Conservation (phyloP, 805 yeast species). For the Kodamaea laetipori region DNA sequence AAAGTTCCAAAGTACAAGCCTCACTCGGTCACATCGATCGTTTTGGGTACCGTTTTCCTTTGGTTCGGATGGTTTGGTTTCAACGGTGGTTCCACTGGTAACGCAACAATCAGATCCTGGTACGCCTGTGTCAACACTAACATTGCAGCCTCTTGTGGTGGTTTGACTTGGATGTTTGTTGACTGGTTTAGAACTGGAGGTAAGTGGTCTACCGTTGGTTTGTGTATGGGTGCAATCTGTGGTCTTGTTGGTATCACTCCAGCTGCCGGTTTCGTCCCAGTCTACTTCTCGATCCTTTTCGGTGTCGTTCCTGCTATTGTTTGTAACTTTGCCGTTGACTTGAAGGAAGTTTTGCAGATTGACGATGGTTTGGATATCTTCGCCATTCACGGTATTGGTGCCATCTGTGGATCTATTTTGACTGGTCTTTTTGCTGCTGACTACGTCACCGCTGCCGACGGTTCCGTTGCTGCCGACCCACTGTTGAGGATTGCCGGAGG, state of each 20-base stretch:
- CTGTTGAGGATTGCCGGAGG: conserved; percentile 64
- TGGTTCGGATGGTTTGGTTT: conserved; percentile 99
- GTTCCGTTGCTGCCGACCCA: conserved; percentile 44
- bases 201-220: conserved; percentile 91
- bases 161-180: conserved; percentile 89
- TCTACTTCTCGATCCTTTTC: conserved; percentile 82
- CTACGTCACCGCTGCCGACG: conserved; percentile 84
- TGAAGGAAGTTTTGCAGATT: conserved; percentile 68
- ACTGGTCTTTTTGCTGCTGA: conserved; percentile 94
- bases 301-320: conserved; percentile 76
- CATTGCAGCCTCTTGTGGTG: conserved; percentile 91
- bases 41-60: conserved; percentile 87
- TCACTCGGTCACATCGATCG: conserved; percentile 87
- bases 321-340: conserved; percentile 84
- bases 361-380: conserved; percentile 97
- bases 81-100: conserved; percentile 98
- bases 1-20: conserved; percentile 90
- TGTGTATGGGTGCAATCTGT: conserved; percentile 91
- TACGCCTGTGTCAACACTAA: conserved; percentile 93
- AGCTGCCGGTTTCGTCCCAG: conserved; percentile 94
- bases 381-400: conserved; percentile 94
- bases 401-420: conserved; percentile 75
- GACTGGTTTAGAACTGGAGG: conserved; percentile 86
- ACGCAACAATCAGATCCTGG: conserved; percentile 90
- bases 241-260: conserved; percentile 97